phyloP scores from a whole-genome alignment of 2,329 filamentous ascomycete genomes.

The Ophiobolus disseminans region DNA sequence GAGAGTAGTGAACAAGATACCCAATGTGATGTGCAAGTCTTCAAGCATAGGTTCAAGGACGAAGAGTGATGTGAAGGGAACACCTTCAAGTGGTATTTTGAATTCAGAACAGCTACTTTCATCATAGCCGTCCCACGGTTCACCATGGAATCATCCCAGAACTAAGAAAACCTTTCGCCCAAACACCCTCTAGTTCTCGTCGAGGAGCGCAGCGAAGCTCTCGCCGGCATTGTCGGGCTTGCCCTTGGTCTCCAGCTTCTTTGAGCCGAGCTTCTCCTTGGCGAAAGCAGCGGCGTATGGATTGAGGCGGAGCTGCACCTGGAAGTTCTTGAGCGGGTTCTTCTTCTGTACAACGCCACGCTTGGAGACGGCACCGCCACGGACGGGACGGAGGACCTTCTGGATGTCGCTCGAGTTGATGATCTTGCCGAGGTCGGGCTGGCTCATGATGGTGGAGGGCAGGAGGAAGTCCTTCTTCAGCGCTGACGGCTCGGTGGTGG shows the following conservation, averaged over 20 bases:
- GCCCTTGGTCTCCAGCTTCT: conserved; percentile 63
- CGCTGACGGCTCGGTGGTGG: conserved; percentile 84
- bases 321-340: conserved; percentile 99
- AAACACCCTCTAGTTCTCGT: conserved; percentile 55
- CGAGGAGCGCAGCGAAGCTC: conserved; percentile 58
- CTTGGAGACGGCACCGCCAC: conserved; percentile 90
- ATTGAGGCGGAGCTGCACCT: conserved; percentile 98
- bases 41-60: no score
- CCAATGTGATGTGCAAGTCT: no score
- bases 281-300: conserved; percentile 92
- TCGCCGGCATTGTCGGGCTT: conserved; percentile 66
- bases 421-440: conserved; percentile 94
- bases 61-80: conserved; percentile 12
- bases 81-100: conserved; percentile 33
- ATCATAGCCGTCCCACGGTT: conserved; percentile 29
- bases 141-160: conserved; percentile 32
- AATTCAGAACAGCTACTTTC: conserved; percentile 37
- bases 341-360: conserved; percentile 95
- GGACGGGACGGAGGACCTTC: conserved; percentile 89
- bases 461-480: conserved; percentile 99
- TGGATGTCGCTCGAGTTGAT: conserved; percentile 99
- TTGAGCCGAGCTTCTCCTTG: conserved; percentile 81
- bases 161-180: conserved; percentile 32
- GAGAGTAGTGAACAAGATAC: no score
- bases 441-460: conserved; percentile 87